A percentile compares a stretch with the other conserved stretches of the same genome.
These are phyloP conservation scores for Piper betle DNA, from an alignment of 164 flowering plant genomes.

Conservation along the genomic window DNA sequence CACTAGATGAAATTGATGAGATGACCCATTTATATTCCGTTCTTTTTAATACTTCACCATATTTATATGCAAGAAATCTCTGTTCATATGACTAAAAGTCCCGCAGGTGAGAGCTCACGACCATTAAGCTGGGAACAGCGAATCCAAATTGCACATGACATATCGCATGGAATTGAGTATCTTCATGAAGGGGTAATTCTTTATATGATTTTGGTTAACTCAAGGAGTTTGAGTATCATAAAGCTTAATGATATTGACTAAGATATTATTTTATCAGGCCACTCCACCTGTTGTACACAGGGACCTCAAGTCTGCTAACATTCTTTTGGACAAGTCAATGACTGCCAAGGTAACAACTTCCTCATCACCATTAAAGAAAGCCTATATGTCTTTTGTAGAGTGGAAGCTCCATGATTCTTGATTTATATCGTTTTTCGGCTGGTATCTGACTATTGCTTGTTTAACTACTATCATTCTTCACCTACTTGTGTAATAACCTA, in stretches of 20 bases:
- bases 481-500: no score
- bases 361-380: background rate
- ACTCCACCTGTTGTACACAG: slow-evolving; percentile 96
- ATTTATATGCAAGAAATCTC: no score
- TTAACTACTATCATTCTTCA: no score
- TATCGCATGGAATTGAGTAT: slow-evolving; percentile 94
- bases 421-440: no score
- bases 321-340: slow-evolving; percentile 66
- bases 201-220: background rate
- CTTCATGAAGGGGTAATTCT: slow-evolving; percentile 92
- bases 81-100: background rate
- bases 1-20: background rate
- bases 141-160: slow-evolving; percentile 81
- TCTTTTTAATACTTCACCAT: background rate
- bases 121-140: slow-evolving; percentile 82
- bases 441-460: no score
- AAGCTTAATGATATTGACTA: background rate
- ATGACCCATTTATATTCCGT: background rate
- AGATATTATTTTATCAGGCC: slow-evolving; percentile 48
- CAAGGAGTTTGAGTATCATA: background rate
- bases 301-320: slow-evolving; percentile 91
- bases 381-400: background rate
- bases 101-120: slow-evolving; percentile 38
- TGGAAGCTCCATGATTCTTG: background rate
- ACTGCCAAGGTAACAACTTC: slow-evolving; percentile 64